Evolutionary conservation across 352 stramenopile species (phyloP), one percentile per base, ranked within the genome.

Genomic region (Pythium biforme): DNA sequence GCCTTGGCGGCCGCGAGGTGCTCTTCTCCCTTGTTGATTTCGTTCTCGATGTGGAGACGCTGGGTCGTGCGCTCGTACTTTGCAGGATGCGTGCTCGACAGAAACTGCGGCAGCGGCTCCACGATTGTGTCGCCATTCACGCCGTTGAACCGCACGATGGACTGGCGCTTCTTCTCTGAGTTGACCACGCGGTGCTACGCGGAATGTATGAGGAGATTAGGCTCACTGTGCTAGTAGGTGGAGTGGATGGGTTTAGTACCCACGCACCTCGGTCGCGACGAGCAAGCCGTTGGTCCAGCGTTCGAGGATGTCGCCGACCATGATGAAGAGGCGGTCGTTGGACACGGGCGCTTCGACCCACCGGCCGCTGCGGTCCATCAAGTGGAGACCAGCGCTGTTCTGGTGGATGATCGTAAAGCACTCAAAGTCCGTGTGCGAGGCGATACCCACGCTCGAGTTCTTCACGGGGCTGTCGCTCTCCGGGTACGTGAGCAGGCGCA

Each of bases 331-430:
- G 12, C 84, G 73, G 62, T 92, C 83, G 50, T 86, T 69, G 15
- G 74, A 83, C 20, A 88, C 80, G 3, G 85, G 85, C 11, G 83
- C 81, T 72, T 92, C 68, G 51, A 91, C 72, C 85, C 85, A 94
- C 27, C 70, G 26, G 20, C 80, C 81, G 22, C 77, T 69, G 49
- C 79, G 81, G 45, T 79, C 82, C 22, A 76, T 49, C 63, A 94
- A 57, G 57, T 94, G 83, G 58, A 94, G 54, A 0, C 85, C 85
- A 37, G 79, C 66, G 33, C 77, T 84, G 49, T 91, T 93, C 59
- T 94, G 85, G 55, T 94, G 85, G 62, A 94, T 91, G 58, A 92
- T 82, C 25, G 83, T 94, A 45, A 94, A 92, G 55, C 79, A 90
- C 68, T 94, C 85, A 58, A 92, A 92, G 55, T 92, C 85, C 34